Conservation (phyloP, 345 rosid species). For the Eutrema japonicum region DNA sequence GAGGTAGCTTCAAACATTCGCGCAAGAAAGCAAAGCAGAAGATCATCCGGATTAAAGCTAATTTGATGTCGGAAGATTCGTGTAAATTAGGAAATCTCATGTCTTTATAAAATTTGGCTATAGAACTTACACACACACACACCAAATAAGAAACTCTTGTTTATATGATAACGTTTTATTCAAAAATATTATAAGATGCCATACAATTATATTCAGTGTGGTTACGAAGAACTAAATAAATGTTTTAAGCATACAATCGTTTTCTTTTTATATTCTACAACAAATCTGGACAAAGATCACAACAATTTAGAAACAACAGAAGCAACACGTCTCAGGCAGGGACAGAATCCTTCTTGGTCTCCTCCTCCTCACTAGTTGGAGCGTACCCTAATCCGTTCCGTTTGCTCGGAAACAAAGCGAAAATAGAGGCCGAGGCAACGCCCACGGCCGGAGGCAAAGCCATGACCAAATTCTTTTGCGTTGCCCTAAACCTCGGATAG, state of each 20-base stretch:
- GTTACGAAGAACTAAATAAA: constrained; percentile 20
- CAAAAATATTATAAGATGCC: not conserved
- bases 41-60: constrained; percentile 43
- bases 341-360: constrained; percentile 30
- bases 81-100: constrained; percentile 46
- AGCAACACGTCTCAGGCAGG: constrained; percentile 9
- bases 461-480: constrained; percentile 60
- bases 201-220: constrained; percentile 3
- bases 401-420: constrained; percentile 66
- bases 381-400: constrained; percentile 92
- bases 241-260: constrained; percentile 2
- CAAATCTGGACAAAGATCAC: not conserved
- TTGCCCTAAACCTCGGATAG: constrained; percentile 59
- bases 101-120: constrained; percentile 17
- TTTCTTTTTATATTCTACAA: constrained; percentile 5
- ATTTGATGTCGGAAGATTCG: constrained; percentile 47
- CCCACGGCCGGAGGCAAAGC: constrained; percentile 72
- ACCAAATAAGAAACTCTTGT: not conserved
- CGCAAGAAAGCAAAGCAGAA: constrained; percentile 49
- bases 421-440: constrained; percentile 50
- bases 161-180: constrained; percentile 23
- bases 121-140: not conserved
- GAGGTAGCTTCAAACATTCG: constrained; percentile 38
- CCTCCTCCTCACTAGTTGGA: constrained; percentile 34
- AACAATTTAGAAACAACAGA: not conserved